phyloP scores from a whole-genome alignment of 2,329 filamentous ascomycete genomes.

The Fonsecaea pedrosoi region DNA sequence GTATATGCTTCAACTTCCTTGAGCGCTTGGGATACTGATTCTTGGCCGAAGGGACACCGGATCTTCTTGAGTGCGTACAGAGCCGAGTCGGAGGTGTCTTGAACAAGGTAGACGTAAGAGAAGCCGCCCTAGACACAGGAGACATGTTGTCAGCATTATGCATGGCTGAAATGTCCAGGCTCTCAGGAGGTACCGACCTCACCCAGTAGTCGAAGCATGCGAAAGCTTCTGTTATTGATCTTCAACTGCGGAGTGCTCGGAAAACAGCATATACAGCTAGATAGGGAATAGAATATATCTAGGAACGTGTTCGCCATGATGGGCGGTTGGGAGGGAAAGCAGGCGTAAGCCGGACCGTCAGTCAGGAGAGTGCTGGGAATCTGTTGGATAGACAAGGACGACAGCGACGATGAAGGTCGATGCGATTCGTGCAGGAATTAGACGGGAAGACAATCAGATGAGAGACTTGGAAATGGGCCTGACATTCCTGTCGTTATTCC shows the following conservation, averaged over 20 bases:
- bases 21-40: conserved; percentile 92
- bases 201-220: conserved; percentile 89
- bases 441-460: background rate
- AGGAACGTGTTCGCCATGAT: conserved; percentile 82
- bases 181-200: conserved; percentile 66
- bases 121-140: conserved; percentile 76
- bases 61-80: conserved; percentile 98
- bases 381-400: background rate
- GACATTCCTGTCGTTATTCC: background rate
- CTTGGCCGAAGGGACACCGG: conserved; percentile 94
- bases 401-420: background rate
- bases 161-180: conserved; percentile 7
- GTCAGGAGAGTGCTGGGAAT: conserved; percentile 13
- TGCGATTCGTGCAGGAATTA: background rate
- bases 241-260: conserved; percentile 91
- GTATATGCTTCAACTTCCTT: conserved; percentile 97
- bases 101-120: conserved; percentile 97
- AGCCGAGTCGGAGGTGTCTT: conserved; percentile 78
- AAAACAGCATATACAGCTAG: conserved; percentile 96
- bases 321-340: conserved; percentile 4
- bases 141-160: background rate
- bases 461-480: background rate
- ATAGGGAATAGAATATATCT: conserved; percentile 88
- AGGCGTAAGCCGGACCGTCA: conserved; percentile 21
- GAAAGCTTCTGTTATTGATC: conserved; percentile 94